Evolutionary conservation across 352 stramenopile species (phyloP).

Genomic region (Phytophthora syringae): DNA sequence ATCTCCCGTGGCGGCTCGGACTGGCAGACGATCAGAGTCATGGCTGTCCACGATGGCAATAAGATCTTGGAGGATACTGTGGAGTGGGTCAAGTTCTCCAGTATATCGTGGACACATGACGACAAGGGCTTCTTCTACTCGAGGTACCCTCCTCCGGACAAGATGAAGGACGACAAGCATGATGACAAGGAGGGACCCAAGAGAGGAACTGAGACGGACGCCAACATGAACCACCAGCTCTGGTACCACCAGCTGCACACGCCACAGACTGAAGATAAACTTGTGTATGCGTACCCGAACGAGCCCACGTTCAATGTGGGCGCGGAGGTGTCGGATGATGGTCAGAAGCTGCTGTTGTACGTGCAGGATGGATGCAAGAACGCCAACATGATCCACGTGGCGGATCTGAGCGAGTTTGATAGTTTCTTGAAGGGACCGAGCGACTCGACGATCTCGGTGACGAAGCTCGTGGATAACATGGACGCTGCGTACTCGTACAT

Average conservation of each 20-base stretch:
- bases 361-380: constrained; percentile 90
- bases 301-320: constrained; percentile 78
- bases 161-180: constrained; percentile 55
- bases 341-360: constrained; percentile 77
- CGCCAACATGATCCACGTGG: constrained; percentile 88
- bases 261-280: constrained; percentile 68
- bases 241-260: constrained; percentile 85
- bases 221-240: constrained; percentile 81
- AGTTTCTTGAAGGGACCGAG: constrained; percentile 46
- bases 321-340: constrained; percentile 77
- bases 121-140: constrained; percentile 90
- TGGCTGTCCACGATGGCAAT: constrained; percentile 72
- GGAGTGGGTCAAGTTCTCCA: constrained; percentile 91
- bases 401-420: constrained; percentile 59
- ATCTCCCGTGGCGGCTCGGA: constrained; percentile 85
- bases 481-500: constrained; percentile 86
- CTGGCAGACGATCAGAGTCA: constrained; percentile 89
- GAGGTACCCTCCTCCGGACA: constrained; percentile 73
- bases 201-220: constrained; percentile 78
- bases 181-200: constrained; percentile 53
- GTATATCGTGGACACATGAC: constrained; percentile 84
- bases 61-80: constrained; percentile 80
- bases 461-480: constrained; percentile 90
- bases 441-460: constrained; percentile 48
- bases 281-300: constrained; percentile 80